These are phyloP conservation scores for Chlorella sp. DNA, from an alignment of 139 green algal genomes.

Conservation along the genomic window DNA sequence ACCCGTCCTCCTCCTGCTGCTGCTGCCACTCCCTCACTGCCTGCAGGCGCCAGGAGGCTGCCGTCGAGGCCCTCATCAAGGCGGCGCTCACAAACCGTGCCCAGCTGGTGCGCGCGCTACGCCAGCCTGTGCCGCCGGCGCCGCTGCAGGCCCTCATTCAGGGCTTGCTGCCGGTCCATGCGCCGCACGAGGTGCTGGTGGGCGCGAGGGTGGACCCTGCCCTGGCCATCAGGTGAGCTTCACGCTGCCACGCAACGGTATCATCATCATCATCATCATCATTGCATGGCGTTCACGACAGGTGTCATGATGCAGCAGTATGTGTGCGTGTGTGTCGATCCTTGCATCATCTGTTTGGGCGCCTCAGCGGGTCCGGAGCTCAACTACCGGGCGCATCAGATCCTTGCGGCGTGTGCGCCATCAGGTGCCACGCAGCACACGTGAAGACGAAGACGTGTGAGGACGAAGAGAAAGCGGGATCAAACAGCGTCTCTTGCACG, in stretches of 20 bases:
- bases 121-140: constrained; percentile 3
- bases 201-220: constrained; percentile 12
- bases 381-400: too few species aligned
- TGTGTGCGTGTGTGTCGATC: too few species aligned
- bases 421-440: too few species aligned
- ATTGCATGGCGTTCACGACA: too few species aligned
- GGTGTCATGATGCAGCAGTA: too few species aligned
- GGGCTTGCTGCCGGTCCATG: constrained; percentile 5
- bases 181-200: constrained; percentile 20
- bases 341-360: too few species aligned
- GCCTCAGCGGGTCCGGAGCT: too few species aligned
- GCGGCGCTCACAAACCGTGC: constrained; percentile 44
- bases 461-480: not conserved
- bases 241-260: too few species aligned
- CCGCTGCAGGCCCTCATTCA: not conserved
- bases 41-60: constrained; percentile 31
- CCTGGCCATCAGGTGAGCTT: not conserved
- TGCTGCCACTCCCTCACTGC: not conserved
- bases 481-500: not conserved
- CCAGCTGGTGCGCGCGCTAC: constrained; percentile 39
- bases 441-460: too few species aligned
- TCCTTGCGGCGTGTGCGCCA: too few species aligned
- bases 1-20: too few species aligned
- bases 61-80: constrained; percentile 39
- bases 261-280: too few species aligned